phyloP scores from a whole-genome alignment of 192 early-diverging fungal species.

The Funneliformis mosseae region DNA sequence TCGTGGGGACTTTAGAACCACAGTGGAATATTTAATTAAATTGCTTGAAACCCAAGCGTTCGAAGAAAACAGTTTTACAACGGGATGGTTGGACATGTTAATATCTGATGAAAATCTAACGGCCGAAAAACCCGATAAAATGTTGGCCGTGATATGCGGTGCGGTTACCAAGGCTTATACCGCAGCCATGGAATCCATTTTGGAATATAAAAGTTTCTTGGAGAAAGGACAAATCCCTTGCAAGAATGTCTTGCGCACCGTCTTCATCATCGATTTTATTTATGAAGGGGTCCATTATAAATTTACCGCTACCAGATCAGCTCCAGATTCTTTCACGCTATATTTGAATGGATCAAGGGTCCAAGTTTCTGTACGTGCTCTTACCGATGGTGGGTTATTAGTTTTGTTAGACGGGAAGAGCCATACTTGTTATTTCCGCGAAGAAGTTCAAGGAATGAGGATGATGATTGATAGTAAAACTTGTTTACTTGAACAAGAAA shows the following conservation, averaged over 20 bases:
- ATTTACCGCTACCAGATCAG: conserved; percentile 79
- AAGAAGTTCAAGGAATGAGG: conserved; percentile 86
- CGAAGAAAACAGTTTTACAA: conserved; percentile 87
- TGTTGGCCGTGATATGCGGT: conserved; percentile 90
- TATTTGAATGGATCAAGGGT: conserved; percentile 81
- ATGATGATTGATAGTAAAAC: conserved; percentile 92
- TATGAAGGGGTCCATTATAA: conserved; percentile 90
- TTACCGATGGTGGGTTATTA: conserved; percentile 92
- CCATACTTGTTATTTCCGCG: conserved; percentile 88
- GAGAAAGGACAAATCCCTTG: conserved; percentile 93
- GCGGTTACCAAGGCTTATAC: conserved; percentile 85
- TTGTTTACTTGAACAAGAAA: conserved; percentile 92
- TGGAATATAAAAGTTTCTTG: conserved; percentile 79
- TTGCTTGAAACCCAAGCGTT: conserved; percentile 91
- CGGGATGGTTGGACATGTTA: conserved; percentile 93
- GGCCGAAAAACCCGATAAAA: conserved; percentile 87
- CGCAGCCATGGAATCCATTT: conserved; percentile 61
- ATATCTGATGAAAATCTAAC: conserved; percentile 86
- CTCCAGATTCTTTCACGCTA: conserved; percentile 79
- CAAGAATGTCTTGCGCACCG: conserved; percentile 72
- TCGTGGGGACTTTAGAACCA: conserved; percentile 97
- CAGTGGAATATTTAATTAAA: conserved; percentile 95
- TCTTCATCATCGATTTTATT: conserved; percentile 87
- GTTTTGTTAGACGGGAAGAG: conserved; percentile 89
- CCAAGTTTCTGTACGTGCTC: conserved; percentile 78